Conservation (phyloP, 1,139 yeast genomes). For the Yamadazyma triangularis region DNA sequence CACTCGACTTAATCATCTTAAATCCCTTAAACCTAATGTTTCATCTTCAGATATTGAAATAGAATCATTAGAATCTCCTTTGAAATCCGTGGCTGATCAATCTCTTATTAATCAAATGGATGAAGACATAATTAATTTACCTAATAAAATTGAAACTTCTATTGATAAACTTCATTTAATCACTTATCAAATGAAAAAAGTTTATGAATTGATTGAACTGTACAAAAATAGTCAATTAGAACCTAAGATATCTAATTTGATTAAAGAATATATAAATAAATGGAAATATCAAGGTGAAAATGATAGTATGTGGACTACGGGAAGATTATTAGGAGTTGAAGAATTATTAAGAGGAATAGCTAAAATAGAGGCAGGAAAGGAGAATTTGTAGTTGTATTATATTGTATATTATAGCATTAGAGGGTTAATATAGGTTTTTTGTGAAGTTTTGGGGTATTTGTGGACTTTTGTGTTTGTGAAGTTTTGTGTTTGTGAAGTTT, state of each 20-base stretch:
- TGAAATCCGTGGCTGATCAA: constrained; percentile 4
- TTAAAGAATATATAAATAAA: constrained; percentile 17
- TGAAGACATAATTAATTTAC: constrained; percentile 2
- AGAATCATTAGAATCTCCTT: constrained; percentile 7
- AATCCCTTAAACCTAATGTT: constrained; percentile 2
- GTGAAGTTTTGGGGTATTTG: no score
- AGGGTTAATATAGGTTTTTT: no score
- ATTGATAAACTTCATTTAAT: constrained; percentile 20
- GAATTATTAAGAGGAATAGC: constrained; percentile 19
- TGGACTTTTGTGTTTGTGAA: no score
- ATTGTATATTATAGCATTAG: no score
- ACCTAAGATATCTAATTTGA: constrained; percentile 15
- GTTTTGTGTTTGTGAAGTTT: no score
- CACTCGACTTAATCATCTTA: no score
- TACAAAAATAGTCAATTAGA: constrained; percentile 14
- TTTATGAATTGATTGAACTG: constrained; percentile 16
- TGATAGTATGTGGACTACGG: no score
- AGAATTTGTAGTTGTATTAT: no score
- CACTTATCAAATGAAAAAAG: constrained; percentile 19
- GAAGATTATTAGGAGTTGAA: constrained; percentile 14
- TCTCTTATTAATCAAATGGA: constrained; percentile 2
- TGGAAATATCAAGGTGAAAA: no score
- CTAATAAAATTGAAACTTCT: constrained; percentile 13
- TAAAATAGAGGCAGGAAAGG: no score
- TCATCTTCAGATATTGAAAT: constrained; percentile 7